Conservation (phyloP, 2,329 filamentous ascomycete genomes). For the Aspergillus viridinutans region DNA sequence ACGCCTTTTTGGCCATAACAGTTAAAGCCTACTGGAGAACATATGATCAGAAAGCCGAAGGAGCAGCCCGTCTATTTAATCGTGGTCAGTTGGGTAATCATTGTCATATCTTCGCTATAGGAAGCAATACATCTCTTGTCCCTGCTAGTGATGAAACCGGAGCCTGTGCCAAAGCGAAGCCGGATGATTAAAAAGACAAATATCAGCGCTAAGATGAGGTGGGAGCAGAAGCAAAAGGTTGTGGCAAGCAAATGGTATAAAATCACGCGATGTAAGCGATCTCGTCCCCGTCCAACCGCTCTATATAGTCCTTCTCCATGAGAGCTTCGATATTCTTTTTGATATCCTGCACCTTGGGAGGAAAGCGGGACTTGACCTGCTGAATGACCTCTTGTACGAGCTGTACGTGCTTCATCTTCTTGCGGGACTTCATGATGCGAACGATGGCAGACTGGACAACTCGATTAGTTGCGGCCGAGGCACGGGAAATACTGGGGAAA, state of each 20-base stretch:
- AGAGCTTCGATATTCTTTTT: conserved; percentile 99
- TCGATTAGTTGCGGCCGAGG: conserved; percentile 6
- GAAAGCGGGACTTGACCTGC: conserved; percentile 89
- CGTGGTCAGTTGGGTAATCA: conserved; percentile 21
- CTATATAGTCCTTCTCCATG: conserved; percentile 97
- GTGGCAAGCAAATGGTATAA: conserved; percentile 1
- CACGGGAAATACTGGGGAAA: conserved; percentile 23
- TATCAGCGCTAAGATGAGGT: conserved; percentile 5
- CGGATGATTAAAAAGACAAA: conserved; percentile 2
- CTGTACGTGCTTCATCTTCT: conserved; percentile 96
- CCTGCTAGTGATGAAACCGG: neutral
- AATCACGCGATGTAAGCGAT: conserved; percentile 84
- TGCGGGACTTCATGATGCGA: conserved; percentile 98
- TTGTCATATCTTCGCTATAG: conserved; percentile 25
- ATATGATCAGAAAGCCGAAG: neutral
- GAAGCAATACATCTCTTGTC: neutral
- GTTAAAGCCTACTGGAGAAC: neutral
- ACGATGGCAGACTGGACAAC: conserved; percentile 82
- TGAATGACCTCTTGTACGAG: conserved; percentile 93
- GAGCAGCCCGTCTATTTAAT: neutral
- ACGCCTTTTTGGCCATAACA: neutral
- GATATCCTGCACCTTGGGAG: conserved; percentile 90
- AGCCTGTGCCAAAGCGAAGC: neutral
- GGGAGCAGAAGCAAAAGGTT: conserved; percentile 3
- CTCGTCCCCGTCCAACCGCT: conserved; percentile 90